phyloP scores from a whole-genome alignment of 169 alveolate genomes.

The Babesia caballi region DNA sequence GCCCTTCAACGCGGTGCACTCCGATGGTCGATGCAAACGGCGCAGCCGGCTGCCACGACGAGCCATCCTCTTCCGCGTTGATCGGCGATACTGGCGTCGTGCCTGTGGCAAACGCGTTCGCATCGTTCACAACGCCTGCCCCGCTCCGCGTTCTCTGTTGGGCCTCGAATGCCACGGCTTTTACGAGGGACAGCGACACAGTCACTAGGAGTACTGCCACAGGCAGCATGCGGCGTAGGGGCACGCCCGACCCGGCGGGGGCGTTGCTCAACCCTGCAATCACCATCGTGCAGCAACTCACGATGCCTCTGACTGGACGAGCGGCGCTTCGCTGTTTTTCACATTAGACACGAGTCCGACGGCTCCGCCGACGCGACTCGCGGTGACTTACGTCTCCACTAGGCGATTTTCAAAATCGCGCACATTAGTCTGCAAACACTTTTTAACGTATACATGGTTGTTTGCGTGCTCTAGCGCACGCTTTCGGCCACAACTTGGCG shows the following conservation, averaged over 20 bases:
- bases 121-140: background rate
- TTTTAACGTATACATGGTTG: no score
- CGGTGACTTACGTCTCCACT: no score
- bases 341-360: no score
- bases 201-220: background rate
- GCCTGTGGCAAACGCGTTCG: background rate
- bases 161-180: background rate
- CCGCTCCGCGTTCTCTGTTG: background rate
- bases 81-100: background rate
- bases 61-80: background rate
- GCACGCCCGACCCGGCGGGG: background rate
- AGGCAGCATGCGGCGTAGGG: background rate
- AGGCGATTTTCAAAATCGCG: background rate
- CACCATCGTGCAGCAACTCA: no score
- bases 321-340: no score
- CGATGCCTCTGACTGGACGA: no score
- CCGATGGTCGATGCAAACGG: background rate
- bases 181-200: background rate
- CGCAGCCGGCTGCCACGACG: background rate
- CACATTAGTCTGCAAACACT: no score
- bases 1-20: background rate
- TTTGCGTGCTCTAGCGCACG: no score
- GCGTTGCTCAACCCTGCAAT: background rate
- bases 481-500: no score
- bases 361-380: no score